A percentile compares a stretch with the other conserved stretches of the same genome.
Conservation (phyloP, 768 basidiomycete genomes). For the Mycena olivaceomarginata region DNA sequence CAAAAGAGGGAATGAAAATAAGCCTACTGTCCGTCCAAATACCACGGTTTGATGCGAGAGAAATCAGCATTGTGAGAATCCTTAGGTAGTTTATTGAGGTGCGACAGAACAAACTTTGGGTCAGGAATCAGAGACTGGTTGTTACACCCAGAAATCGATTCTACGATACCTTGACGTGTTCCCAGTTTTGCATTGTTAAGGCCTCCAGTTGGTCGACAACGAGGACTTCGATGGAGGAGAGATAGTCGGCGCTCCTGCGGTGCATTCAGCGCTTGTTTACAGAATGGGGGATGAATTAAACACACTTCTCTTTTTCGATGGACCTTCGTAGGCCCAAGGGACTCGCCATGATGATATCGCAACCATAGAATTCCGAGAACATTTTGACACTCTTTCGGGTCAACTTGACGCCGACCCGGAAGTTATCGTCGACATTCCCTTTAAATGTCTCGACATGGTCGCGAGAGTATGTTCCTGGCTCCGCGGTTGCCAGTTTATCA, state of each 20-base stretch:
- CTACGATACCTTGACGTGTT: conserved; percentile 88
- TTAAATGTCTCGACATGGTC: conserved; percentile 97
- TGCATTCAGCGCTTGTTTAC: background rate
- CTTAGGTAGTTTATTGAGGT: conserved; percentile 93
- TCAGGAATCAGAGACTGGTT: background rate
- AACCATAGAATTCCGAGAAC: conserved; percentile 93
- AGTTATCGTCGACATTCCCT: conserved; percentile 98
- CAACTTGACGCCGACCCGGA: conserved; percentile 93
- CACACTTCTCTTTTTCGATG: conserved; percentile 96
- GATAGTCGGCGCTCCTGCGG: conserved; percentile 87
- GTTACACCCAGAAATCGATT: background rate
- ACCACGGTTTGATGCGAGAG: conserved; percentile 98
- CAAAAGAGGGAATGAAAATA: conserved; percentile 3
- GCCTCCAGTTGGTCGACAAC: conserved; percentile 96
- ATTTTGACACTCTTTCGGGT: conserved; percentile 95
- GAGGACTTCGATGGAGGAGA: conserved; percentile 94
- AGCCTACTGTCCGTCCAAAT: conserved; percentile 93
- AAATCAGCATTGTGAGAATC: conserved; percentile 97
- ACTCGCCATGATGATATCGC: conserved; percentile 95
- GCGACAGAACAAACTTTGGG: conserved; percentile 86
- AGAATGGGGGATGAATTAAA: conserved; percentile 31
- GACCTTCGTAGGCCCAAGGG: conserved; percentile 93
- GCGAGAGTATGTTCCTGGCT: conserved; percentile 84
- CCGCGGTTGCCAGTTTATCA: conserved; percentile 87
- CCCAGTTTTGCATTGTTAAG: conserved; percentile 99